Evolutionary conservation across 2,329 filamentous ascomycete species (phyloP), one percentile per base, ranked within the genome.

Genomic region (Colletotrichum falcatum): DNA sequence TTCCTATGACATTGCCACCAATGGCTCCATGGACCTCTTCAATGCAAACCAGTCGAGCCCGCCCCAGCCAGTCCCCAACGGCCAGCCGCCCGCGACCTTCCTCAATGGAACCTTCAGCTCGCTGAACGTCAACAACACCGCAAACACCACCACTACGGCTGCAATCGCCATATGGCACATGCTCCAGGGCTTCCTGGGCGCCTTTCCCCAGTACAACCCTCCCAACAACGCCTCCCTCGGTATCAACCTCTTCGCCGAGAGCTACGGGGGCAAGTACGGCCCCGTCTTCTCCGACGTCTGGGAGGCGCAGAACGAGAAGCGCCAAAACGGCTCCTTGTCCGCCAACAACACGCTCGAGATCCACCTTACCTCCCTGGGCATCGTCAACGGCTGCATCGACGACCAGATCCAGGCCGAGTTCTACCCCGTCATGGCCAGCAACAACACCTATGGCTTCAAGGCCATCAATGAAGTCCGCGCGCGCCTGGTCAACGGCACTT

Each of bases 371-470:
- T 88, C 91, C 0, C 79, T 94, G 0, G 91, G 91, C 28, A 91
- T 94, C 68, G 83, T 93, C 68, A 93, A 94, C 77, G 92, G 91
- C 16, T 88, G 91, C 73, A 82, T 94, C 44, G 92, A 94, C 75
- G 84, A 87, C 74, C 77, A 89, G 37, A 83, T 89, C 1, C 90
- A 94, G 79, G 82, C 83, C 4, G 86, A 87, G 3, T 87, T 81
- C 74, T 89, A 88, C 73, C 85, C 88, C 1, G 76, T 79, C 9
- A 91, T 90, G 77, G 87, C 88, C 12, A 83, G 84, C 67, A 63
- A 71, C 76, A 93, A 92, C 76, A 89, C 90, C 0, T 94, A 92
- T 76, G 88, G 85, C 11, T 85, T 92, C 66, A 76, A 87, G 72
- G 83, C 86, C 2, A 85, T 92, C 9, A 71, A 64, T 48, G 58